Conservation (phyloP, 2,329 filamentous ascomycete species). For the Trichophyton simii region DNA sequence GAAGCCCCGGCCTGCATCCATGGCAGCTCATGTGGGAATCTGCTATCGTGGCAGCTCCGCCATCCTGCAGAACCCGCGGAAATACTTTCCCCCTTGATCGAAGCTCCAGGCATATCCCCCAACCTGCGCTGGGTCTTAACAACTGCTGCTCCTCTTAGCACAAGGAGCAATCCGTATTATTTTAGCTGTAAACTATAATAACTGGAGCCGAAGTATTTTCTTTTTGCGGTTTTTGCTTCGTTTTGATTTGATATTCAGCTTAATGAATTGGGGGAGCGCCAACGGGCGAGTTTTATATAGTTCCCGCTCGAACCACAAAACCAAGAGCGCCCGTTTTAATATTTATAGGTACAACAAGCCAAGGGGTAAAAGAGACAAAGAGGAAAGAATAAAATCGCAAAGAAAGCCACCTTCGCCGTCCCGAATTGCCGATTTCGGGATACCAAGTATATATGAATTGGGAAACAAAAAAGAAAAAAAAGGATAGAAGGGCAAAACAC, state of each 20-base stretch:
- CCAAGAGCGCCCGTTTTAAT: neutral
- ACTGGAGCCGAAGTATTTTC: neutral
- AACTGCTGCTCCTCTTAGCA: neutral
- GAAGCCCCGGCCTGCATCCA: neutral
- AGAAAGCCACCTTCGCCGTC: neutral
- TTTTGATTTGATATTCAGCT: neutral
- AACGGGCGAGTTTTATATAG: neutral
- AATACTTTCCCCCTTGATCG: slow-evolving; percentile 4
- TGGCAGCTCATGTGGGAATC: neutral
- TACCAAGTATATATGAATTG: neutral
- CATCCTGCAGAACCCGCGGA: neutral
- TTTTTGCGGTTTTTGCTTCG: too few relatives aligned
- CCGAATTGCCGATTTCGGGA: neutral
- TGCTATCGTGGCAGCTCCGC: neutral
- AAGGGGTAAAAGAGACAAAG: neutral
- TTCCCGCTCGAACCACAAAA: neutral
- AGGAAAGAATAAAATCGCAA: neutral
- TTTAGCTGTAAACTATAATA: slow-evolving; percentile 1
- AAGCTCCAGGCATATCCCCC: neutral
- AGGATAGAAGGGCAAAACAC: neutral
- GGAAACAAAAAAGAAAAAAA: neutral
- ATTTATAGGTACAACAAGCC: neutral
- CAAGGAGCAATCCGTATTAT: neutral
- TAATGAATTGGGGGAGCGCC: neutral
- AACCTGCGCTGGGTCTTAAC: neutral